Percentiles rank a stretch among this genome's conserved stretches.
phyloP scores from a whole-genome alignment of 768 basidiomycete genomes.

The Hydnomerulius pinastri region DNA sequence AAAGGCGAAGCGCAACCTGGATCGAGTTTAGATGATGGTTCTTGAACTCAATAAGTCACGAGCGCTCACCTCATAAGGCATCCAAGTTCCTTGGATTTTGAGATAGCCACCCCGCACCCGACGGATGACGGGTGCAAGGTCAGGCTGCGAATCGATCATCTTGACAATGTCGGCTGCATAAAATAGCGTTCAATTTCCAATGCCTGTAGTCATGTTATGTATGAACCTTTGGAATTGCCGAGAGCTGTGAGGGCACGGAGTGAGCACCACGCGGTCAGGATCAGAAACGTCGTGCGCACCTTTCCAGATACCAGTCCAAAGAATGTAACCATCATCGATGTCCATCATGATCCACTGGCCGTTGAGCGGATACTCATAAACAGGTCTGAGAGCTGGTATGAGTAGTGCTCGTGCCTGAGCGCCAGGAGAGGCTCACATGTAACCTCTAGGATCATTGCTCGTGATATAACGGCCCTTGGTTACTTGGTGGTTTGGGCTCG shows the following conservation, averaged over 20 bases:
- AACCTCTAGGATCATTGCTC: constrained; percentile 84
- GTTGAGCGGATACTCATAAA: constrained; percentile 87
- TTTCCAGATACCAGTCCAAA: constrained; percentile 96
- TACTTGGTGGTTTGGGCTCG: constrained; percentile 77
- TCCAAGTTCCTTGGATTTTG: constrained; percentile 94
- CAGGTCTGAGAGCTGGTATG: constrained; percentile 51
- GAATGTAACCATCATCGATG: constrained; percentile 88
- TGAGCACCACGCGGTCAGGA: constrained; percentile 6
- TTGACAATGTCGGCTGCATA: constrained; percentile 83
- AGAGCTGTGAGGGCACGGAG: constrained; percentile 52
- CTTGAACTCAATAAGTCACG: constrained; percentile 6
- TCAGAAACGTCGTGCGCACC: constrained; percentile 43
- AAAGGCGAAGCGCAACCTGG: constrained; percentile 76
- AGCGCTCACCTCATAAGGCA: constrained; percentile 78
- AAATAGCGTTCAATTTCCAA: constrained; percentile 18
- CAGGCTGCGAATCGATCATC: constrained; percentile 90
- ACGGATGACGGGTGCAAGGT: constrained; percentile 78
- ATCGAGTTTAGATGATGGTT: constrained; percentile 12
- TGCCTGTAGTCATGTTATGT: constrained; percentile 9
- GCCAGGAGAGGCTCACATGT: constrained; percentile 60
- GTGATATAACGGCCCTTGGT: constrained; percentile 88
- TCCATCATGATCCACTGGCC: constrained; percentile 97
- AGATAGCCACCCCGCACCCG: constrained; percentile 86
- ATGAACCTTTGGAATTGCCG: constrained; percentile 83
- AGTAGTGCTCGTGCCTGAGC: neutral